Evolutionary conservation across 352 stramenopile species (phyloP).

Genomic region (Pythium phragmiticola): DNA sequence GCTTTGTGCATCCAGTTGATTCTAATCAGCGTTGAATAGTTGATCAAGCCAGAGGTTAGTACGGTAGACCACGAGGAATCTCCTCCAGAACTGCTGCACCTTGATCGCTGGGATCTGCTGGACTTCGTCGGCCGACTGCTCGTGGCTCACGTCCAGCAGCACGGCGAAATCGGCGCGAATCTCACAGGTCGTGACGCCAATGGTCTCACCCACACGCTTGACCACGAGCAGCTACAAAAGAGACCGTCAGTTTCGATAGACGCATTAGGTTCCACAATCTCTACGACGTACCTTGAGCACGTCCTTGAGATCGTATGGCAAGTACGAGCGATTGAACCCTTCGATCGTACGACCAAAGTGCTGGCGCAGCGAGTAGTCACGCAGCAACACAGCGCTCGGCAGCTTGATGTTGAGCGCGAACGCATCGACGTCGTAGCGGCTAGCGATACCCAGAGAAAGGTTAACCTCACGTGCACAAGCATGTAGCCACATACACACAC

Average conservation of each 20-base stretch:
- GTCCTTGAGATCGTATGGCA: constrained; percentile 73
- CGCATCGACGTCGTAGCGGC: constrained; percentile 57
- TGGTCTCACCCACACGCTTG: constrained; percentile 39
- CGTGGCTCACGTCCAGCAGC: constrained; percentile 65
- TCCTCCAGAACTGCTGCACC: constrained; percentile 23
- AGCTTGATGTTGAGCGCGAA: constrained; percentile 85
- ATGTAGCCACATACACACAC: background rate
- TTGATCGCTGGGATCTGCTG: constrained; percentile 77
- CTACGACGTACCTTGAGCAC: constrained; percentile 55
- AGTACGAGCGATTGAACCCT: constrained; percentile 35
- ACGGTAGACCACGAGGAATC: too few relatives aligned
- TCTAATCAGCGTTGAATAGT: constrained; percentile 26
- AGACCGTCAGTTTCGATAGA: background rate
- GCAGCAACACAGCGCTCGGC: constrained; percentile 70
- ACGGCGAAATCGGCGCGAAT: constrained; percentile 67
- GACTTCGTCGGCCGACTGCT: constrained; percentile 67
- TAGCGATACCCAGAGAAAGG: constrained; percentile 4
- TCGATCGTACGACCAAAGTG: constrained; percentile 40
- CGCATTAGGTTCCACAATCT: background rate
- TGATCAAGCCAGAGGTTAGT: too few relatives aligned
- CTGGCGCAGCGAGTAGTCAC: constrained; percentile 72
- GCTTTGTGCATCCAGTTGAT: constrained; percentile 49
- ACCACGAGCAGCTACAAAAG: constrained; percentile 38
- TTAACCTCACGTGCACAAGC: background rate
- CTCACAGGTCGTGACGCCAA: constrained; percentile 51